A percentile compares a stretch with the other conserved stretches of the same genome.
These are phyloP conservation scores for Fusarium odoratissimum DNA, from an alignment of 2,329 filamentous ascomycete species.

Conservation along the genomic window DNA sequence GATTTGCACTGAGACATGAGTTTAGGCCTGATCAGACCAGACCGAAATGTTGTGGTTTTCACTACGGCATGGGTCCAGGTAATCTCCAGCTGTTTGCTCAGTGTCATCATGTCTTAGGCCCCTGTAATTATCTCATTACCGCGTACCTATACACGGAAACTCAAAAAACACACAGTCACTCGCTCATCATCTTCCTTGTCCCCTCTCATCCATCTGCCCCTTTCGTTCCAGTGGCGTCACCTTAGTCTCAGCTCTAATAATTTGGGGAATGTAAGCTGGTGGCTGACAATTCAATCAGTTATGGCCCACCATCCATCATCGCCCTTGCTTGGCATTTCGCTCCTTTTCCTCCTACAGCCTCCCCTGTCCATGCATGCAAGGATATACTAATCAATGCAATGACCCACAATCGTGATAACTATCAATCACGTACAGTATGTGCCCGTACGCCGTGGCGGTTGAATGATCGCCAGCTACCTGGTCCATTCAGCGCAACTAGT, in stretches of 20 bases:
- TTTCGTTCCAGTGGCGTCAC: neutral
- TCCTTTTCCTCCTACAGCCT: neutral
- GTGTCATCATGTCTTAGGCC: neutral
- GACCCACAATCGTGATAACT: constrained; percentile 15
- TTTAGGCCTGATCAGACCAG: neutral
- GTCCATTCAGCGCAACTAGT: neutral
- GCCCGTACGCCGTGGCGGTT: neutral
- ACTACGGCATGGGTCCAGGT: neutral
- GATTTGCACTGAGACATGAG: neutral
- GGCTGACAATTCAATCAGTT: neutral
- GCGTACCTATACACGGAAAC: neutral
- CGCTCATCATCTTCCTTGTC: neutral
- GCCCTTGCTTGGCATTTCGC: neutral
- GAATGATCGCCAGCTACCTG: neutral
- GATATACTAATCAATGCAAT: neutral
- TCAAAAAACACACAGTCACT: neutral
- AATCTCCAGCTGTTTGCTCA: neutral
- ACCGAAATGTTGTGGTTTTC: neutral
- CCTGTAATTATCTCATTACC: neutral
- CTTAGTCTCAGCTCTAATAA: constrained; percentile 5
- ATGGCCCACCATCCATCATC: neutral
- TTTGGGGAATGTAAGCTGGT: neutral
- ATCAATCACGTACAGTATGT: neutral
- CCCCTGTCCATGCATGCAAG: neutral
- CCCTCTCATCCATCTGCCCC: neutral